A percentile compares a stretch with the other conserved stretches of the same genome.
These are phyloP conservation scores for Neoarthrinium moseri DNA, from an alignment of 2,329 filamentous ascomycete genomes.

Conservation along the genomic window DNA sequence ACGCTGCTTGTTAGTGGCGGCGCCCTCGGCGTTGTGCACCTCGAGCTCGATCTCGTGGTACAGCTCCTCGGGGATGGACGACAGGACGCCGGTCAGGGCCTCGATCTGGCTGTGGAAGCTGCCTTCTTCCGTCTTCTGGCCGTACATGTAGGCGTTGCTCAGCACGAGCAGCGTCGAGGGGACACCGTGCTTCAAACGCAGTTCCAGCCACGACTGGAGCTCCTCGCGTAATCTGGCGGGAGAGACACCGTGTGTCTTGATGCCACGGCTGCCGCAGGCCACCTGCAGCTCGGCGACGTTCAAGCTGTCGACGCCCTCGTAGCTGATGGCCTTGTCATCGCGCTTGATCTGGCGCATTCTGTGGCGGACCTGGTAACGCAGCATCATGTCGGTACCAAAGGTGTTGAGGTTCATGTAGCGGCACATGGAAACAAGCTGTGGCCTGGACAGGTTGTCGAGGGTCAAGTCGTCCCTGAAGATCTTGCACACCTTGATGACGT, in stretches of 20 bases:
- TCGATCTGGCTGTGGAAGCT: constrained; percentile 90
- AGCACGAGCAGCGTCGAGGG: constrained; percentile 93
- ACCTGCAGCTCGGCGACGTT: constrained; percentile 92
- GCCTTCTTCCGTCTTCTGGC: constrained; percentile 70
- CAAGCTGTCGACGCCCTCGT: constrained; percentile 88
- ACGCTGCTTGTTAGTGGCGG: constrained; percentile 97
- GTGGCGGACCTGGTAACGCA: constrained; percentile 94
- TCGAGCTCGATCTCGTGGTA: constrained; percentile 99
- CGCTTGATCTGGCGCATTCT: constrained; percentile 99
- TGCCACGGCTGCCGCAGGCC: constrained; percentile 86
- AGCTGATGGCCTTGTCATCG: constrained; percentile 91
- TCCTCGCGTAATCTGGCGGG: constrained; percentile 86
- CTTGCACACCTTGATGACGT: constrained; percentile 98
- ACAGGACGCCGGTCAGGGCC: constrained; percentile 86
- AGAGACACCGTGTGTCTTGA: constrained; percentile 89
- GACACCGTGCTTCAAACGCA: constrained; percentile 91
- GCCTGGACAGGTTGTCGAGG: constrained; percentile 91
- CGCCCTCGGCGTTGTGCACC: constrained; percentile 93
- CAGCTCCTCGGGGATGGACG: constrained; percentile 92
- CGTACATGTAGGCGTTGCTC: constrained; percentile 97
- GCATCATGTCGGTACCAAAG: constrained; percentile 96
- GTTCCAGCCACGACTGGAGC: constrained; percentile 88
- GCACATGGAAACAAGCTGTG: constrained; percentile 96
- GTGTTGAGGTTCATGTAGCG: constrained; percentile 97
- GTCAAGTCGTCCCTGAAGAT: constrained; percentile 98